Conservation (phyloP, 2,329 filamentous ascomycete species). For the Myriosclerotinia curreyana region DNA sequence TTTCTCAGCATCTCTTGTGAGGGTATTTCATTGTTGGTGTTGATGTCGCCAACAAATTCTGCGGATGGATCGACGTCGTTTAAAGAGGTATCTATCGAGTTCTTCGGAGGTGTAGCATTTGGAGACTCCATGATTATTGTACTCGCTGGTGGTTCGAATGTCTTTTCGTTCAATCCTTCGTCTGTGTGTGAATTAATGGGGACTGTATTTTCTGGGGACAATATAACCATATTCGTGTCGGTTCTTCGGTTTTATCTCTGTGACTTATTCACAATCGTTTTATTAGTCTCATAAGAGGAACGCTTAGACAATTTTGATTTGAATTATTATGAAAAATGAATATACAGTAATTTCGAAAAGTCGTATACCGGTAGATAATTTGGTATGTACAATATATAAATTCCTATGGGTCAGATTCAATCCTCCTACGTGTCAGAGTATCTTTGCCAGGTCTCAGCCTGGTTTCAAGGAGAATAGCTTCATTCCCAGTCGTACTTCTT, state of each 20-base stretch:
- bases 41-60: slow-evolving; percentile 56
- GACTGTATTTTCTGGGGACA: neutral
- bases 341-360: neutral
- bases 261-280: slow-evolving; percentile 9
- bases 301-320: slow-evolving; percentile 1
- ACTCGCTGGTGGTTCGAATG: neutral
- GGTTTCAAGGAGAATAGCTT: slow-evolving; percentile 8
- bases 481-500: neutral
- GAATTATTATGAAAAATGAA: neutral
- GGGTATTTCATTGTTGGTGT: slow-evolving; percentile 55
- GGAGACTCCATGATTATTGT: slow-evolving; percentile 10
- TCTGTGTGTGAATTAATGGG: neutral
- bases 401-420: neutral
- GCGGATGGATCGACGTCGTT: slow-evolving; percentile 35
- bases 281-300: neutral
- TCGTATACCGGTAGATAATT: neutral
- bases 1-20: slow-evolving; percentile 47
- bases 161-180: neutral
- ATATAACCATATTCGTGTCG: slow-evolving; percentile 15
- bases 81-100: slow-evolving; percentile 24
- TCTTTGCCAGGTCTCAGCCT: slow-evolving; percentile 4
- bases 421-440: slow-evolving; percentile 11
- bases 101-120: slow-evolving; percentile 13
- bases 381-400: neutral
- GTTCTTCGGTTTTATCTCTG: slow-evolving; percentile 4